phyloP scores from a whole-genome alignment of 2,329 filamentous ascomycete genomes.

The Xylariaceae sp. region DNA sequence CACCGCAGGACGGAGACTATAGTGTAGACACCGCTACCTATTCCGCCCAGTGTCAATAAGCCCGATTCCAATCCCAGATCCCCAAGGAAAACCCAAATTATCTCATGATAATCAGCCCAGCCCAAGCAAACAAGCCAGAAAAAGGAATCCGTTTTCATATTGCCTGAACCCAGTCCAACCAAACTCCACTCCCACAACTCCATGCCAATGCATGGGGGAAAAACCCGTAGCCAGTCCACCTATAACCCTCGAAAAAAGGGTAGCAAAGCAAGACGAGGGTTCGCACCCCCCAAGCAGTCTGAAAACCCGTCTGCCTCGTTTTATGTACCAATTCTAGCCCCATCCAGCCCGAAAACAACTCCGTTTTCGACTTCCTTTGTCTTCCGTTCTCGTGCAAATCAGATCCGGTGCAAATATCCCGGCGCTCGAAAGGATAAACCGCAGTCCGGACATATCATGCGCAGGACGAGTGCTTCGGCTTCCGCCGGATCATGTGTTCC shows the following conservation, averaged over 20 bases:
- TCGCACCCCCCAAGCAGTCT: slow-evolving; percentile 14
- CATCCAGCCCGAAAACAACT: background rate
- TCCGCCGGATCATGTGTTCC: slow-evolving; percentile 34
- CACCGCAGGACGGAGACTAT: no score
- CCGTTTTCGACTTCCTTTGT: background rate
- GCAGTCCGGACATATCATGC: slow-evolving; percentile 18
- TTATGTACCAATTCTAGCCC: background rate
- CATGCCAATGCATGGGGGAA: slow-evolving; percentile 9
- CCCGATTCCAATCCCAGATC: no score
- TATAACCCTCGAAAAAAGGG: background rate
- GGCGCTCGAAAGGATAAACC: background rate
- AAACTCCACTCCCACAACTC: slow-evolving; percentile 11
- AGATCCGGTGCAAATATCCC: no score
- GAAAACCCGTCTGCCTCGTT: slow-evolving; percentile 1
- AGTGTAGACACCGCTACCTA: no score
- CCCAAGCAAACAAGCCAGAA: background rate
- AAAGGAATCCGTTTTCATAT: background rate
- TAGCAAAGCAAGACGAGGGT: slow-evolving; percentile 9
- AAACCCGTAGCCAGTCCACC: background rate
- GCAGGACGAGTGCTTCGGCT: slow-evolving; percentile 27
- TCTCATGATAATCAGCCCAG: background rate
- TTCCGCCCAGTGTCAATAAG: no score
- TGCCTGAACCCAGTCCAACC: background rate
- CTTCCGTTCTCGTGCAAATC: no score
- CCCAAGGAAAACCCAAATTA: no score